Base-by-base conservation (phyloP, 345 rosid species). In the Bruguiera parviflora region DNA sequence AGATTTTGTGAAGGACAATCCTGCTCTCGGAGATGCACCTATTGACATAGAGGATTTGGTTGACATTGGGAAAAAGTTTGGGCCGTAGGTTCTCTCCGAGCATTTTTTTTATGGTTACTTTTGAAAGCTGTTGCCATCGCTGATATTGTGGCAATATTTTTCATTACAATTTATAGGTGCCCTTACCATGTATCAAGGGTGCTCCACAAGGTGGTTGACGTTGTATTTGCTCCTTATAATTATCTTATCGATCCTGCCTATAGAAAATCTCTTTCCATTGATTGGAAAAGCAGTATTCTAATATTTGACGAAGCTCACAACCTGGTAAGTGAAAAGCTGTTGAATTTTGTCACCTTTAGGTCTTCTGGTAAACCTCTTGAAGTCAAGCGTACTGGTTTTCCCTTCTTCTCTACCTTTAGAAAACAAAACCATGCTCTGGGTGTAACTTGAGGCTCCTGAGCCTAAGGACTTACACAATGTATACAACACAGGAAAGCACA, bases 281-380 rank as follows among this genome's bases (percentile, higher is more conserved):
- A 84, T 67, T 95, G 96, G 99, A 52, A 70, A 31, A 79, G 74
- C 56, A 82, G 92, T 78, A 63, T 92, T 77, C 78, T 95, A 64
- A 95, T 95, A 78, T 92, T 95, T 84, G 96, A 90, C 74, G 98
- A 95, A 84, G 98, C 98, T 74, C 99, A 92, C 88, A 95, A 92
- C 80, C 84, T 92, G 84, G 97, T 95, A 78, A 86, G 96, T 68
- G 56, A 8, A 73, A 73, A 66, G 78, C 53, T 19, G 33, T 61
- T 64, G 53, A 61, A 65, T 21, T 61, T 53, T 57, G 21, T 46
- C 5, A 62, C 6, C 62, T 19, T 27, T 53, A 4, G 29, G 59
- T 56, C 28, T 27, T 21, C 19, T 56, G 29, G 37, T 53, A 53
- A 53, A 53, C 58, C 58, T 21, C 24, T 53, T 53, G 37, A 33